Conservation (phyloP, 75 land plant genomes). For the Sequoiadendron giganteum region DNA sequence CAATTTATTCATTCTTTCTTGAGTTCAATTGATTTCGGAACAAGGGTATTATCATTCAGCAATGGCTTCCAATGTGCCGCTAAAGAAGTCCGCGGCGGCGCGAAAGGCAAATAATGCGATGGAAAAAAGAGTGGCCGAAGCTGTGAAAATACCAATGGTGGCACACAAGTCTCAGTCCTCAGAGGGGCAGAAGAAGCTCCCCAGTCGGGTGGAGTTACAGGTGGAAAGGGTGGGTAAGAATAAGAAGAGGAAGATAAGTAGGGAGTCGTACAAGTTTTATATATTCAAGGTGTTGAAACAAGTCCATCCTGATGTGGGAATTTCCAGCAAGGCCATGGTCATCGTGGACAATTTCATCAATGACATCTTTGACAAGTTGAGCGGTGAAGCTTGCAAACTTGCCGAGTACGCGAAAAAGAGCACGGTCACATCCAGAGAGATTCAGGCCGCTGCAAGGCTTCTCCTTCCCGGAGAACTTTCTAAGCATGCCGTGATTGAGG, state of each 20-base stretch:
- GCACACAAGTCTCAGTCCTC: background rate
- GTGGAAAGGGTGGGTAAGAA: slow-evolving; percentile 9
- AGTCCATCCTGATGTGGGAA: slow-evolving; percentile 70
- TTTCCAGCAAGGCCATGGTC: slow-evolving; percentile 71
- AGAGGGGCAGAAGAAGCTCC: background rate
- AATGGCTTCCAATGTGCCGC: too few species aligned
- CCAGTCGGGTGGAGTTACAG: background rate
- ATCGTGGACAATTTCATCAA: slow-evolving; percentile 57
- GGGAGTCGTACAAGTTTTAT: slow-evolving; percentile 45
- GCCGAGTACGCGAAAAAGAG: slow-evolving; percentile 36
- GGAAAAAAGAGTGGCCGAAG: background rate
- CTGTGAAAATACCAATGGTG: background rate
- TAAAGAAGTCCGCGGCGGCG: too few species aligned
- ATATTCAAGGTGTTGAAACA: slow-evolving; percentile 62
- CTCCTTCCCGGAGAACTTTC: slow-evolving; percentile 77
- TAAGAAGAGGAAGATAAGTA: background rate
- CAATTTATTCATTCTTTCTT: too few species aligned
- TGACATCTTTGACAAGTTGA: slow-evolving; percentile 79
- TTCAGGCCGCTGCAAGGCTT: slow-evolving; percentile 64
- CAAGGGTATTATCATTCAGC: too few species aligned
- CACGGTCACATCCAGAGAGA: slow-evolving; percentile 68
- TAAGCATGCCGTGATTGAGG: slow-evolving; percentile 70
- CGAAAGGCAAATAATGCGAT: too few species aligned
- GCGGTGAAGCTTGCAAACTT: slow-evolving; percentile 56
- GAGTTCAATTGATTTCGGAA: too few species aligned